Percentiles rank a stretch among this genome's conserved stretches.
Conservation (phyloP, 768 basidiomycete genomes). For the Russula olivacea region DNA sequence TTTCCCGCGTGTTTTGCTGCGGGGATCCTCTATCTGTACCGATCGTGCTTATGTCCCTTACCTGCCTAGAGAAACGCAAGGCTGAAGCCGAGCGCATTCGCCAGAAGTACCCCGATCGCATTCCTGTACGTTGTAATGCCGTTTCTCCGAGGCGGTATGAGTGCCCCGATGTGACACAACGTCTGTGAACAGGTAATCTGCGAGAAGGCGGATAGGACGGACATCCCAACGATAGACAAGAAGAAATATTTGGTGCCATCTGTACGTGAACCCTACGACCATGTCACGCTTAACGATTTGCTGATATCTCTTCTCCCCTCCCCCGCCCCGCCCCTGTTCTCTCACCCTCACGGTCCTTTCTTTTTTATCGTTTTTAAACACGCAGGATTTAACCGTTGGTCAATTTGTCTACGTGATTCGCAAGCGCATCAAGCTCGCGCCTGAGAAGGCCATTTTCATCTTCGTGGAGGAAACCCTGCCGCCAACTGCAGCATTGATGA, state of each 20-base stretch:
- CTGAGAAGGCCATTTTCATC: slow-evolving; percentile 99
- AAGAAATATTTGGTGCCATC: slow-evolving; percentile 99
- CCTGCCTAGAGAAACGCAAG: slow-evolving; percentile 87
- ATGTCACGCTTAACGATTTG: neutral
- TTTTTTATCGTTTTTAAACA: no score
- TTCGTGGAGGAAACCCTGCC: slow-evolving; percentile 99
- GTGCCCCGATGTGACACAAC: neutral
- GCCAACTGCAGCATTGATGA: slow-evolving; percentile 97
- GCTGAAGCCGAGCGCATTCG: slow-evolving; percentile 97
- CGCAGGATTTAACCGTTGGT: slow-evolving; percentile 89
- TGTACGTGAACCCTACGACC: slow-evolving; percentile 43
- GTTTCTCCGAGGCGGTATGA: no score
- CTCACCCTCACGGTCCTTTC: no score
- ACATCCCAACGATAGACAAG: slow-evolving; percentile 99
- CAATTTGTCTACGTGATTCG: slow-evolving; percentile 99
- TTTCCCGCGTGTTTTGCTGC: slow-evolving; percentile 25
- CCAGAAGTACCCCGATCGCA: slow-evolving; percentile 98
- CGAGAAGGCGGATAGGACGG: slow-evolving; percentile 97
- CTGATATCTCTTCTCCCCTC: slow-evolving; percentile 8
- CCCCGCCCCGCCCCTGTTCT: neutral
- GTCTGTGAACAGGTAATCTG: slow-evolving; percentile 77
- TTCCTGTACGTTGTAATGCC: slow-evolving; percentile 63
- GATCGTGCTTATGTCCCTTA: slow-evolving; percentile 29
- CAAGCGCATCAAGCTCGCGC: slow-evolving; percentile 99
- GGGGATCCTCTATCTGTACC: slow-evolving; percentile 33